Evolutionary conservation across 2,329 filamentous ascomycete genomes (phyloP).

Genomic region (Emericellopsis atlantica): DNA sequence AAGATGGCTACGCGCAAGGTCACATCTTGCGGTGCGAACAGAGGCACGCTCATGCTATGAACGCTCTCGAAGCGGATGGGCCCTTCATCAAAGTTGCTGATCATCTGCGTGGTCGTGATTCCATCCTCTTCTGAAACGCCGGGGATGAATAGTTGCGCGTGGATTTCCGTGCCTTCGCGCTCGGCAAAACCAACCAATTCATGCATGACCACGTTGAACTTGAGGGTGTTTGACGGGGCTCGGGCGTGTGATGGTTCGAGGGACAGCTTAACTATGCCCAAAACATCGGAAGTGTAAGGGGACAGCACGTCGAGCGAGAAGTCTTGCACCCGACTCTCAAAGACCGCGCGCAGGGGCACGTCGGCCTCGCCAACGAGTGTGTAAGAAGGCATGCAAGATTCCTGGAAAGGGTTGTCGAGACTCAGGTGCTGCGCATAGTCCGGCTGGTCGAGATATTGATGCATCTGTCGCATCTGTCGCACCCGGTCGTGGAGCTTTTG

Average conservation of each 20-base stretch:
- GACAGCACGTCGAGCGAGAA: constrained; percentile 84
- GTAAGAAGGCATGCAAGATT: constrained; percentile 82
- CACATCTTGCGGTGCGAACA: constrained; percentile 57
- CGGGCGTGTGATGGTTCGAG: constrained; percentile 89
- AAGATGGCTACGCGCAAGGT: constrained; percentile 82
- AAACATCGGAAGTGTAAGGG: constrained; percentile 79
- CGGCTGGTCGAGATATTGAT: constrained; percentile 90
- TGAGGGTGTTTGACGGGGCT: constrained; percentile 81
- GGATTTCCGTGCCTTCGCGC: constrained; percentile 87
- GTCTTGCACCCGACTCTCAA: constrained; percentile 88
- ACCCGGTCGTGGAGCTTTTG: constrained; percentile 84
- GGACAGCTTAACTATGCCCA: constrained; percentile 83
- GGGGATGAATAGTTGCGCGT: constrained; percentile 92
- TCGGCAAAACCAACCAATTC: constrained; percentile 91
- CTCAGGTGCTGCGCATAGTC: constrained; percentile 91
- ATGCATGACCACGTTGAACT: constrained; percentile 98
- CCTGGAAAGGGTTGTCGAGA: constrained; percentile 84
- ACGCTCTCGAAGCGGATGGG: constrained; percentile 93
- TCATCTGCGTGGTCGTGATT: constrained; percentile 90
- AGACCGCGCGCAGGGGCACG: constrained; percentile 83
- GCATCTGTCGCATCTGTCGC: constrained; percentile 88
- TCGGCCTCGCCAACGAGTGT: constrained; percentile 88
- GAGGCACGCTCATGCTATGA: constrained; percentile 89
- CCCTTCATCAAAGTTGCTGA: constrained; percentile 84
- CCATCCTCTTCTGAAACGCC: constrained; percentile 82